These are phyloP conservation scores for Fusarium sp. DNA, from an alignment of 2,329 filamentous ascomycete species.

Conservation along the genomic window DNA sequence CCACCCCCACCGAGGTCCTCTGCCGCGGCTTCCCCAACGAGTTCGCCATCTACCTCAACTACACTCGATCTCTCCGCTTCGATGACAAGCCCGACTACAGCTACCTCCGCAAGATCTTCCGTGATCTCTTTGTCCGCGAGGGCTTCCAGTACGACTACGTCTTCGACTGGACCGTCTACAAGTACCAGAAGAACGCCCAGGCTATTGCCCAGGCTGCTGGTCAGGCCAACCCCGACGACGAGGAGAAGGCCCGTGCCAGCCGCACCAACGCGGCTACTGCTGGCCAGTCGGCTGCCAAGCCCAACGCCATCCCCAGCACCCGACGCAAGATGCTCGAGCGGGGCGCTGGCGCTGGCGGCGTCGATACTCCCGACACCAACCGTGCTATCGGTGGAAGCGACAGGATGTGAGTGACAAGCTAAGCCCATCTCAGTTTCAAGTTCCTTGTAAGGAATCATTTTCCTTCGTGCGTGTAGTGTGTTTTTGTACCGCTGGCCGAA, in stretches of 20 bases:
- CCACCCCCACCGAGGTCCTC: constrained; percentile 95
- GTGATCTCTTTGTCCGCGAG: constrained; percentile 97
- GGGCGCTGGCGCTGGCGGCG: constrained; percentile 56
- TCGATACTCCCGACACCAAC: constrained; percentile 75
- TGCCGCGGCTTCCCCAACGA: constrained; percentile 99
- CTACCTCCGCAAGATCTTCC: constrained; percentile 99
- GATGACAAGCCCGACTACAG: constrained; percentile 99
- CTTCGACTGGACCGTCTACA: constrained; percentile 99
- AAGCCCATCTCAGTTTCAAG: constrained; percentile 52
- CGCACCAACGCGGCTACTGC: constrained; percentile 71
- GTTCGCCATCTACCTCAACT: constrained; percentile 99
- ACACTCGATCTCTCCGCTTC: constrained; percentile 97
- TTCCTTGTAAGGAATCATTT: constrained; percentile 88
- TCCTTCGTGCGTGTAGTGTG: constrained; percentile 81
- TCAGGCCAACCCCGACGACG: constrained; percentile 71
- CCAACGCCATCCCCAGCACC: constrained; percentile 75
- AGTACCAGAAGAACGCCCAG: constrained; percentile 99
- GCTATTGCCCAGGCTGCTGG: constrained; percentile 83
- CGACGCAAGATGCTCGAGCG: constrained; percentile 86
- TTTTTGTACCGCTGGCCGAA: constrained; percentile 74
- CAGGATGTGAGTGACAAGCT: constrained; percentile 89
- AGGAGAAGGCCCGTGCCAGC: constrained; percentile 76
- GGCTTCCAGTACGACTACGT: constrained; percentile 99
- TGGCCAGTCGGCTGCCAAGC: constrained; percentile 70
- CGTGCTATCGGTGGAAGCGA: constrained; percentile 81